Base-by-base conservation (phyloP, 2,329 filamentous ascomycete species). In the Aureobasidium sp. region DNA sequence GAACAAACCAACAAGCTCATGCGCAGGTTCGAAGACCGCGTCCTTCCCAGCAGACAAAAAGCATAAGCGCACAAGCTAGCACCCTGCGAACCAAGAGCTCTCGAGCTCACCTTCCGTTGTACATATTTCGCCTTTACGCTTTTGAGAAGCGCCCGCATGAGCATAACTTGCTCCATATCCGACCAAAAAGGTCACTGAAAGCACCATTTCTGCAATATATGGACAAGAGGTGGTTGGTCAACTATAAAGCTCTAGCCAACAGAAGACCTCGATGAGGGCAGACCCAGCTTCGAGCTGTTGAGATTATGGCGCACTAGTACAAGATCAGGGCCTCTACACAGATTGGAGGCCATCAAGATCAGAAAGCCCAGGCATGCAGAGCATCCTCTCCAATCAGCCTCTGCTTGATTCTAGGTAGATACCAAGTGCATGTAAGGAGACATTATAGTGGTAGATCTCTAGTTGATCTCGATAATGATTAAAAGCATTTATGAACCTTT, bases 1-100 rank as follows among this genome's bases (percentile, higher is more conserved):
- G 94, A 99, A 78, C 94, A 99, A 79, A 97, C 94, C 11, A 97
- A 95, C 77, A 97, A 96, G 80, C 76, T 95, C 59, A 86, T 99
- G 78, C 83, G 88, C 67, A 88, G 84, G 73, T 76, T 96, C 37
- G 94, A 99, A 76, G 77, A 81, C 65, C 76, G 79, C 25, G 72
- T 86, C n/a, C 41, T 66, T 39, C 59, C 67, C 11, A 67, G 67
- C 25, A 65, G 67, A 48, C 42, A 67, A 22, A 66, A 70, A 64
- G 68, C 37, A 45, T 61, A 42, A 29, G 7, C 29, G 36, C 36
- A 27, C 29, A n/a, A 15, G 5, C 12, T 11, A n/a, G 20, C 12
- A 9, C 22, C 3, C 27, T 14, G 14, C 14, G 22, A 29, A 27
- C 1, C 8, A 3, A 4, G 36, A 53, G 36, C 51, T 55, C 9